Base-by-base conservation (phyloP, 495 filamentous ascomycete genomes). In the Trichoderma gamsii region DNA sequence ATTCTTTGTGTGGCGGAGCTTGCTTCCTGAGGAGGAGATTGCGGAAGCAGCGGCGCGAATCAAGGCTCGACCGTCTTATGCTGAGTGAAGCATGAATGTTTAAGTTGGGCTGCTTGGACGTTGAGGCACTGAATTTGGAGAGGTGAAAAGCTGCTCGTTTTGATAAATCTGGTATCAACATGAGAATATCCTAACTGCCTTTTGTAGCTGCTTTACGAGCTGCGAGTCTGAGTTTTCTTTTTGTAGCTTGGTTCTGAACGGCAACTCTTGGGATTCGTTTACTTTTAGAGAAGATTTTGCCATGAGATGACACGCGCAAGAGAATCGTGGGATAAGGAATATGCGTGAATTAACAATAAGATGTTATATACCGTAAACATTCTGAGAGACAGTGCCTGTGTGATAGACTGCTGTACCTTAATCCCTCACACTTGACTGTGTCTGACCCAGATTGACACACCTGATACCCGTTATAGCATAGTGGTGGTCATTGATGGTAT, bases 1-100 rank as follows among this genome's bases (percentile, higher is more conserved):
- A 16, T 49, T 49, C 44, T 49, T 49, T n/a, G 44, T 49, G 13
- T 49, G 44, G 44, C 0, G 44, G n/a, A 49, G 44, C 44, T 11
- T 49, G 13, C 44, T 49, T 49, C 44, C 44, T 49, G 44, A 29
- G n/a, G 44, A 49, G n/a, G 44, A 49, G 44, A 49, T 49, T 49
- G 44, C 44, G 44, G 6, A 11, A n/a, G 44, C n/a, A 11, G n/a
- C 13, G 44, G 44, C 44, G n/a, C 44, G 35, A 38, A 38, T 38
- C 8, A 9, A 38, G 35, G 8, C 8, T 38, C 35, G 35, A 38
- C 4, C 35, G 7, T 0, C 35, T 9, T 6, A 38, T 6, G 35
- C 5, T 38, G 8, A 38, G 35, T 7, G 35, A 38, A 38, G 35
- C 35, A 38, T 38, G 35, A 7, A 38, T 38, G 35, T 38, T 38